These are phyloP conservation scores for Aulographum hederae DNA, from an alignment of 2,329 filamentous ascomycete genomes.

Conservation along the genomic window DNA sequence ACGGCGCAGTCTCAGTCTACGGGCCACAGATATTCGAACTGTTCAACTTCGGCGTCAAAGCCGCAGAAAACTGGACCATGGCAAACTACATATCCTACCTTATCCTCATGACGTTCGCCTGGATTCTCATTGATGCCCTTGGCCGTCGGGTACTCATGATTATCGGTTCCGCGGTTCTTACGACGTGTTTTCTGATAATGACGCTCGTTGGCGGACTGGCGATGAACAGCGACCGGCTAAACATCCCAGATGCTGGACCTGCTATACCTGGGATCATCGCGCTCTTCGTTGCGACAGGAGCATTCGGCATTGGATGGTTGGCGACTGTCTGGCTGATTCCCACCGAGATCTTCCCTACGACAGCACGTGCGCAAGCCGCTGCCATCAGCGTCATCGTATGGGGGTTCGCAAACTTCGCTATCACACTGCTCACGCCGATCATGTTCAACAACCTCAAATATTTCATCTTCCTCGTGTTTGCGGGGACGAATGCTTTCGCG, in stretches of 20 bases:
- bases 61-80: conserved; percentile 37
- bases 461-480: conserved; percentile 39
- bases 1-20: conserved; percentile 42
- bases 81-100: conserved; percentile 45
- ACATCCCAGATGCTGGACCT: conserved; percentile 21
- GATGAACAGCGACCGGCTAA: conserved; percentile 15
- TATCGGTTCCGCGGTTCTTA: conserved; percentile 30
- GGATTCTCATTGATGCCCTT: conserved; percentile 38
- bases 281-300: conserved; percentile 38
- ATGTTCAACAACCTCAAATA: conserved; percentile 42
- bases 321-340: conserved; percentile 41
- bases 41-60: conserved; percentile 32
- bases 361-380: conserved; percentile 34
- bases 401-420: conserved; percentile 38
- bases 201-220: conserved; percentile 32
- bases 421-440: conserved; percentile 38
- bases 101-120: conserved; percentile 41
- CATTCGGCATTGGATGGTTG: conserved; percentile 43
- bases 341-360: conserved; percentile 38
- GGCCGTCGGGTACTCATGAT: conserved; percentile 36
- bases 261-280: conserved; percentile 32
- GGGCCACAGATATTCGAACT: conserved; percentile 46
- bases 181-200: conserved; percentile 31
- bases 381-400: conserved; percentile 36
- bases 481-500: conserved; percentile 33